Conservation (phyloP, 495 filamentous ascomycete genomes). For the Neurospora sp. region DNA sequence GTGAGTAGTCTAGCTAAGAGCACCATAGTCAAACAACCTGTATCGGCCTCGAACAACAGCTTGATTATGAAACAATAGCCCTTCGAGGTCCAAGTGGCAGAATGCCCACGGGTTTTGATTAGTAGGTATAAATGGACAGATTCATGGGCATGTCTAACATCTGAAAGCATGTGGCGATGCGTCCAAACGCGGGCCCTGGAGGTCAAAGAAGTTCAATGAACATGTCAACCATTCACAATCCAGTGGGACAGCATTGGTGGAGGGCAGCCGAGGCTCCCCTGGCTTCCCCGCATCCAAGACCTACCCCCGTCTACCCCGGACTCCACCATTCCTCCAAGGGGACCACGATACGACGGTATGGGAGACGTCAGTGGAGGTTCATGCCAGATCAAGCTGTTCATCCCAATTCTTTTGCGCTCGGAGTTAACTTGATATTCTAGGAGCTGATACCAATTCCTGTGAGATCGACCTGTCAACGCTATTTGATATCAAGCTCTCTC, state of each 20-base stretch:
- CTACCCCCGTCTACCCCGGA: constrained; percentile 2
- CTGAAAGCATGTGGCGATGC: neutral
- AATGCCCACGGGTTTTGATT: neutral
- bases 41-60: neutral
- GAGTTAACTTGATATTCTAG: neutral
- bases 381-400: neutral
- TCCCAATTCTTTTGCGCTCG: neutral
- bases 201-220: neutral
- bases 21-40: neutral
- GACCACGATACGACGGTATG: neutral
- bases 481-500: neutral
- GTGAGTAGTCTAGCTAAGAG: neutral
- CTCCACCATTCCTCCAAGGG: constrained; percentile 2
- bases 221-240: neutral
- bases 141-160: neutral
- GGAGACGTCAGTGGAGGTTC: neutral
- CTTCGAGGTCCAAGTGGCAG: neutral
- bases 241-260: neutral
- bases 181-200: neutral
- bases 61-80: neutral
- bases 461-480: neutral
- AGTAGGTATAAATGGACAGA: neutral
- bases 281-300: constrained; percentile 7
- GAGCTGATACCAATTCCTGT: neutral
- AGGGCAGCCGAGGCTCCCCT: constrained; percentile 2